Evolutionary conservation across 2,329 filamentous ascomycete species (phyloP), one percentile per base, ranked within the genome.

Genomic region (Madurella mycetomatis): DNA sequence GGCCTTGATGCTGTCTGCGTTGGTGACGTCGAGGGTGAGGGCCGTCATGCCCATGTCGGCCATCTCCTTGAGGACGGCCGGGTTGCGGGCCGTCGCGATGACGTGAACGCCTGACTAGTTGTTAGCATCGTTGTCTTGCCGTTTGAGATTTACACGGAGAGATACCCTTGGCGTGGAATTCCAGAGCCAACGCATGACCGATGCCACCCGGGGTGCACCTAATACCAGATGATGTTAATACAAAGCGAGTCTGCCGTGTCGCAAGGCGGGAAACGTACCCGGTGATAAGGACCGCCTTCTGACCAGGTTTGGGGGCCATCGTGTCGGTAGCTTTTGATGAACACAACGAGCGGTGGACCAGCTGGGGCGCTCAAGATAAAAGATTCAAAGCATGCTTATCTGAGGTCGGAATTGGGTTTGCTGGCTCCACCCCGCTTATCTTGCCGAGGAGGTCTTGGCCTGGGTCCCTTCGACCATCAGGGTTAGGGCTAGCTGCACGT

Each of bases 161-260:
- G 7, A 25, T 52, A 80, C 80, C 80, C 68, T 74, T 73, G 11
- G 65, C 68, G 40, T 81, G 75, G 49, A 82, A 83, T 57, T 80
- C 79, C 1, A 74, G 62, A 15, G 76, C 80, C 11, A 84, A 51
- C 2, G 76, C 76, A 62, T 81, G 74, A 40, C 81, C 81, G 54
- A 84, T 83, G 31, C 81, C 81, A 13, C 80, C 81, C 1, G 81
- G 78, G 7, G 80, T 77, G 63, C 81, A 83, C 13, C 81, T 83
- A 32, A 30, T 42, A 37, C 32, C 34, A 41, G 50, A 32, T 12
- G 51, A 48, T 16, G 49, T 11, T 5, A 32, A 9, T 25, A 43
- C 18, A 9, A 11, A 8, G 2, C 30, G 7, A 34, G 25, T 30
- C 43, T 25, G 25, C 18, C 9, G 4, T 25, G 25, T 25, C 1